phyloP scores from a whole-genome alignment of 225 moss, liverwort and hornwort species.

The Thuidium tamariscinum region DNA sequence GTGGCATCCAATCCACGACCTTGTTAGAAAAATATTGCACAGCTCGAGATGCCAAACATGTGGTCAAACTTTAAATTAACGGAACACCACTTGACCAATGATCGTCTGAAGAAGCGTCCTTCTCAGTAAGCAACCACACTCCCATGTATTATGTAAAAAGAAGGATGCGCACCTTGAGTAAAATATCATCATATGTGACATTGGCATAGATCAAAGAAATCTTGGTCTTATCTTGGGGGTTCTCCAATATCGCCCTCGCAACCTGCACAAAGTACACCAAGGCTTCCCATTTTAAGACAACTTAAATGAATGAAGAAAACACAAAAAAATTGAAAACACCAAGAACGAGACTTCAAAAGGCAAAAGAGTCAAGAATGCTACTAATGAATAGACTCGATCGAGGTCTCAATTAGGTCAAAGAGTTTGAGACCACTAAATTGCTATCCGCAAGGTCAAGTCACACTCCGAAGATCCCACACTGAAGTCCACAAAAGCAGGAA shows the following conservation, averaged over 20 bases:
- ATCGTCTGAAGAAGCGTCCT: neutral
- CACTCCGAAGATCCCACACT: neutral
- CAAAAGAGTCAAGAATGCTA: neutral
- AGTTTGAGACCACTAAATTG: neutral
- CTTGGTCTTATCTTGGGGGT: slow-evolving; percentile 68
- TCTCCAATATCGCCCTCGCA: slow-evolving; percentile 92
- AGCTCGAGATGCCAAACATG: neutral
- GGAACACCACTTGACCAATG: neutral
- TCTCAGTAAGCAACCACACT: neutral
- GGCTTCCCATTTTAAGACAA: neutral
- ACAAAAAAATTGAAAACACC: neutral
- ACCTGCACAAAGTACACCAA: slow-evolving; percentile 43
- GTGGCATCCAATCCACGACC: neutral
- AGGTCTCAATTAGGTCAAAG: neutral
- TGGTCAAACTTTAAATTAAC: neutral
- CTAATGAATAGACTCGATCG: neutral
- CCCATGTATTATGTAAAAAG: neutral
- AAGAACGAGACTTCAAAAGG: neutral
- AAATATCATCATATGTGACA: slow-evolving; percentile 72
- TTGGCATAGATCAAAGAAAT: slow-evolving; percentile 82
- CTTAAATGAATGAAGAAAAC: neutral
- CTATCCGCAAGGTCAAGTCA: neutral
- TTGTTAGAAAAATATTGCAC: neutral
- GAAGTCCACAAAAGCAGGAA: neutral
- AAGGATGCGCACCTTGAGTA: slow-evolving; percentile 62